These are phyloP conservation scores for Drechslerella dactyloides DNA, from an alignment of 2,329 filamentous ascomycete genomes.

Conservation along the genomic window DNA sequence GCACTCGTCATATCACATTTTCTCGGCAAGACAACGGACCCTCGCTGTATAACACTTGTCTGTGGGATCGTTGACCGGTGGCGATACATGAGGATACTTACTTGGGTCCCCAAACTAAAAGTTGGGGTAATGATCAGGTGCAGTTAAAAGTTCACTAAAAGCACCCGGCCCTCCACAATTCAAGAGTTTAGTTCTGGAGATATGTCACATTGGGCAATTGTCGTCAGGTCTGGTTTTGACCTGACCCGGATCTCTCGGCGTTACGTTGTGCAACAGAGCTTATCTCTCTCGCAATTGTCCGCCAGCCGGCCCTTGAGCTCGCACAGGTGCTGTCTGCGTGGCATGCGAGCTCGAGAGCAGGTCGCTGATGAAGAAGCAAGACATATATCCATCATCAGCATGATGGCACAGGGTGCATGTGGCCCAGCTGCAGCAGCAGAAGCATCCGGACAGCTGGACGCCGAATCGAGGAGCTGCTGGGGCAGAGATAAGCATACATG, in stretches of 20 bases:
- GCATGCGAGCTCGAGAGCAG: conserved; percentile 5
- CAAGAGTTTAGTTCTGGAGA: neutral
- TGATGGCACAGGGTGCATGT: neutral
- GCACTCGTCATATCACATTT: conserved; percentile 9
- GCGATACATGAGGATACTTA: no score
- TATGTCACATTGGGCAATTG: conserved; percentile 1
- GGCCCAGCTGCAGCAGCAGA: neutral
- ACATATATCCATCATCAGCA: neutral
- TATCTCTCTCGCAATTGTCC: neutral
- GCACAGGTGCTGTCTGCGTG: no score
- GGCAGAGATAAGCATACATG: conserved; percentile 40
- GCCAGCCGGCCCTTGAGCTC: neutral
- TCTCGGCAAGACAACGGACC: conserved; percentile 13
- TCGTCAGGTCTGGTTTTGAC: neutral
- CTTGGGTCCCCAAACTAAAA: no score
- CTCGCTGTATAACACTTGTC: neutral
- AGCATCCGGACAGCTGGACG: neutral
- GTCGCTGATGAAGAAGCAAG: conserved; percentile 1
- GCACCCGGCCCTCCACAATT: neutral
- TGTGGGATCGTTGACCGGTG: neutral
- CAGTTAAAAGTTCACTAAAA: neutral
- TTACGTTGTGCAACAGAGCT: conserved; percentile 1
- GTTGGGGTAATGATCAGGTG: neutral
- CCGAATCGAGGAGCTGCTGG: conserved; percentile 32
- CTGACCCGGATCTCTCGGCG: conserved; percentile 8